phyloP scores from a whole-genome alignment of 2,329 filamentous ascomycete genomes.

The Pseudogymnoascus sp. region DNA sequence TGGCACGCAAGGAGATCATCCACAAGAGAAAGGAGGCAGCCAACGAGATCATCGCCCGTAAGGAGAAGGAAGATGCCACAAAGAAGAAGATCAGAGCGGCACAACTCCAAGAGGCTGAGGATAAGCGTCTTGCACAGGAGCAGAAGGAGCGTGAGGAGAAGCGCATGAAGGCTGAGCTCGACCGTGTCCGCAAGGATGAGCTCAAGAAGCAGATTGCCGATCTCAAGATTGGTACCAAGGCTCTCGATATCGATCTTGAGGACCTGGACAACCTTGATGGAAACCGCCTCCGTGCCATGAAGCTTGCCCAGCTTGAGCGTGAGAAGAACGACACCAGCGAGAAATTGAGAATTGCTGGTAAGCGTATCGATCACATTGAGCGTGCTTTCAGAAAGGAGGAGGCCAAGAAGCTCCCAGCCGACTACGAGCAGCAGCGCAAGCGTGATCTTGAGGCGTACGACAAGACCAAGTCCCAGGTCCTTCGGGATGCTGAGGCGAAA shows the following conservation, averaged over 20 bases:
- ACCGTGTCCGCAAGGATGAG: conserved; percentile 85
- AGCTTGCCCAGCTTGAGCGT: conserved; percentile 89
- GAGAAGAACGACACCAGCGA: conserved; percentile 96
- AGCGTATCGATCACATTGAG: conserved; percentile 94
- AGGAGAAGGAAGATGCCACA: conserved; percentile 86
- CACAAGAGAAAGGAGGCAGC: conserved; percentile 95
- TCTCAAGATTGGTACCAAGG: conserved; percentile 80
- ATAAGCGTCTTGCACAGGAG: conserved; percentile 81
- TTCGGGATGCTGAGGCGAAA: conserved; percentile 74
- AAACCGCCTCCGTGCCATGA: conserved; percentile 85
- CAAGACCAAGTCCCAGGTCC: conserved; percentile 64
- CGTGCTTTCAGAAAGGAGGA: conserved; percentile 95
- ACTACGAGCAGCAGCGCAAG: conserved; percentile 78
- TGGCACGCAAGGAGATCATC: conserved; percentile 83
- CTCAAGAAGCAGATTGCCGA: conserved; percentile 88
- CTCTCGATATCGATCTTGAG: conserved; percentile 64
- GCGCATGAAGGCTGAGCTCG: conserved; percentile 76
- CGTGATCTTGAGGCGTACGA: conserved; percentile 75
- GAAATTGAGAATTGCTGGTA: conserved; percentile 82
- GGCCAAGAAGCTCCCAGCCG: conserved; percentile 77
- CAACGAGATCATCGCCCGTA: conserved; percentile 77
- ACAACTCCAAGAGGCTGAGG: conserved; percentile 82
- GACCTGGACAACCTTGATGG: conserved; percentile 82
- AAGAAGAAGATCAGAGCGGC: conserved; percentile 81
- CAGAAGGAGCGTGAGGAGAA: conserved; percentile 84